These are phyloP conservation scores for Fusarium sp. DNA, from an alignment of 2,329 filamentous ascomycete genomes.

Conservation along the genomic window DNA sequence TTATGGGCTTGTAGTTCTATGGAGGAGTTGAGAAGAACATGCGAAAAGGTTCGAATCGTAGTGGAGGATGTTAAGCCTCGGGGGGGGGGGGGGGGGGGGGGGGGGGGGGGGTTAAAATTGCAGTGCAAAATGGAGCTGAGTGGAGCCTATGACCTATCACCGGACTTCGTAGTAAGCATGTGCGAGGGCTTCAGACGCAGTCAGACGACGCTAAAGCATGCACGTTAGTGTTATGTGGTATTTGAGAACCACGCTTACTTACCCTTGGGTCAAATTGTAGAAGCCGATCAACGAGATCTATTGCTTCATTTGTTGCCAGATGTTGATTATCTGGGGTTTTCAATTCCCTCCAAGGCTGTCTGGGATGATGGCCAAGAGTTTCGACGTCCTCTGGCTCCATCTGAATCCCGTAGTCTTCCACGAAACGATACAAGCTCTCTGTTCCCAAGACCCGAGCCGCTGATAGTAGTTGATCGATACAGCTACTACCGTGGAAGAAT, in stretches of 20 bases:
- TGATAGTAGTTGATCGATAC: conserved; percentile 95
- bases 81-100: not conserved
- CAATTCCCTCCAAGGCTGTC: conserved; percentile 96
- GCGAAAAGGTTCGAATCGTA: too few species aligned
- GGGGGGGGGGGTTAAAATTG: not conserved
- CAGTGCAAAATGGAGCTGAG: too few species aligned
- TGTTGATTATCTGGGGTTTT: conserved; percentile 94
- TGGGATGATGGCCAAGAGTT: conserved; percentile 91
- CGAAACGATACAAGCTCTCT: conserved; percentile 94
- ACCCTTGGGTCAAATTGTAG: conserved; percentile 96
- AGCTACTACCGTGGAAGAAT: conserved; percentile 98
- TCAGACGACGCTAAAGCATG: conserved; percentile 9
- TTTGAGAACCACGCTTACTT: conserved; percentile 49
- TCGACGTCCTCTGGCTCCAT: conserved; percentile 96
- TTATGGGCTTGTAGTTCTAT: too few species aligned
- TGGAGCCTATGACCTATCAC: not conserved
- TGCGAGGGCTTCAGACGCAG: conserved; percentile 5
- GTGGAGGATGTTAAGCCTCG: accelerated
- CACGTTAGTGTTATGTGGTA: accelerated
- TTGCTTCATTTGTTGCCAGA: conserved; percentile 92
- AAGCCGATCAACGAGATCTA: conserved; percentile 96
- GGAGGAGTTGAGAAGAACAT: too few species aligned
- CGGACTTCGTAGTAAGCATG: conserved; percentile 1
- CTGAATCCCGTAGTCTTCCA: conserved; percentile 98
- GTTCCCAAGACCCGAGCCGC: conserved; percentile 98